A percentile compares a stretch with the other conserved stretches of the same genome.
Conservation (phyloP, 139 green algal genomes). For the Eudorina sp. region DNA sequence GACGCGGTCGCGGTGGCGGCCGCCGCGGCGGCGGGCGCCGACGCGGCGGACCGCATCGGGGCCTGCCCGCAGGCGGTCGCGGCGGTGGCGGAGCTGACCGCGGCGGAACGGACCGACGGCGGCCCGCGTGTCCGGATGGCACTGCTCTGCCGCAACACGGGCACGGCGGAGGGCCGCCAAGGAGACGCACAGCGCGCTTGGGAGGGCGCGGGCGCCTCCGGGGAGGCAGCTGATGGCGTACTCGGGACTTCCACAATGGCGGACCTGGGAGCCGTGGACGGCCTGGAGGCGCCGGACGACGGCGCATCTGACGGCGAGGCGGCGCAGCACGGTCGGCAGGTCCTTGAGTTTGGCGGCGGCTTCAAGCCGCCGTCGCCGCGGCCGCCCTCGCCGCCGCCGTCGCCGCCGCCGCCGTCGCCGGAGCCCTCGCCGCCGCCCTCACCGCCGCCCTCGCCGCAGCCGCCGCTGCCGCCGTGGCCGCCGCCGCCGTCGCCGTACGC, state of each 20-base stretch:
- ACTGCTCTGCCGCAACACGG: background rate
- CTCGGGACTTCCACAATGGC: too few species aligned
- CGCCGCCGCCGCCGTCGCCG: background rate
- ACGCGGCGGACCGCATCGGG: background rate
- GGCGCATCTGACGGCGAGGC: background rate
- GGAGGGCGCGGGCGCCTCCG: too few species aligned
- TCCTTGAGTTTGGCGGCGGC: background rate
- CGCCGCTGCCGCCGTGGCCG: background rate
- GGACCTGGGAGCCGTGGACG: too few species aligned
- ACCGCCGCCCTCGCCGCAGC: background rate
- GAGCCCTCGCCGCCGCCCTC: background rate
- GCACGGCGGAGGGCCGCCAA: background rate
- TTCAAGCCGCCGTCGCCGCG: background rate
- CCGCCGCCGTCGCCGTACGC: constrained; percentile 36
- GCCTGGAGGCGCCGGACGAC: too few species aligned
- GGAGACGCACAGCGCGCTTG: too few species aligned
- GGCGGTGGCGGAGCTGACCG: background rate
- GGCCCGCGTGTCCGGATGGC: background rate
- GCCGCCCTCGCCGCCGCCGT: background rate
- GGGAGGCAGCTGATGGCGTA: too few species aligned
- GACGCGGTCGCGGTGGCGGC: background rate
- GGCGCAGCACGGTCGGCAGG: background rate
- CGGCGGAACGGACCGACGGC: background rate
- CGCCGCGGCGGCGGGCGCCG: background rate
- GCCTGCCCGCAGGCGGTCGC: background rate